A percentile compares a stretch with the other conserved stretches of the same genome.
Conservation (phyloP, 129 eudicot species). For the Sambucus nigra region DNA sequence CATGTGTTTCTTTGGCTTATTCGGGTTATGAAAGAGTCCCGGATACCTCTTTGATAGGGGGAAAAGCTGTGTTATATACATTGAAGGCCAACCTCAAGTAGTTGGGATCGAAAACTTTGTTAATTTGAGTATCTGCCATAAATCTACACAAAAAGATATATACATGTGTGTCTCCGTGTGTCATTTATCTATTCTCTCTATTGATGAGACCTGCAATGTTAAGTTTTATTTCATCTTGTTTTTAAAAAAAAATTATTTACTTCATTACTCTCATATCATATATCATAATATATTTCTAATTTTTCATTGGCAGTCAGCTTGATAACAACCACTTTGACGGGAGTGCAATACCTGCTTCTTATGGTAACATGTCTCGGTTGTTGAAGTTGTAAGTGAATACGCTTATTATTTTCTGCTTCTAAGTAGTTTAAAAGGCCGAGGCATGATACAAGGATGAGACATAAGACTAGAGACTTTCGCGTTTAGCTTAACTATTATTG, state of each 20-base stretch:
- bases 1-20: too few species aligned
- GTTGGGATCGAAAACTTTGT: too few species aligned
- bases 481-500: background rate
- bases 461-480: background rate
- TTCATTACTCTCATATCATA: background rate
- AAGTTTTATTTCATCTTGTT: background rate
- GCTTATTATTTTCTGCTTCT: slow-evolving; percentile 1
- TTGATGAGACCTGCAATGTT: background rate
- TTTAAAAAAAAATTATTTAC: background rate
- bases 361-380: slow-evolving; percentile 51
- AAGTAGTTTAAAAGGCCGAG: background rate
- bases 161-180: background rate
- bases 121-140: too few species aligned
- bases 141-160: too few species aligned
- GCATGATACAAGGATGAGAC: too few species aligned
- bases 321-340: slow-evolving; percentile 85
- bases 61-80: too few species aligned
- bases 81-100: too few species aligned
- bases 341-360: slow-evolving; percentile 51
- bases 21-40: too few species aligned
- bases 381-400: slow-evolving; percentile 63
- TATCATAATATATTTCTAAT: background rate
- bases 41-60: too few species aligned
- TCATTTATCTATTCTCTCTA: background rate
- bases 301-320: slow-evolving; percentile 64